Conservation (phyloP, 148 eudicot genomes). For the Salicornia ramosissima region DNA sequence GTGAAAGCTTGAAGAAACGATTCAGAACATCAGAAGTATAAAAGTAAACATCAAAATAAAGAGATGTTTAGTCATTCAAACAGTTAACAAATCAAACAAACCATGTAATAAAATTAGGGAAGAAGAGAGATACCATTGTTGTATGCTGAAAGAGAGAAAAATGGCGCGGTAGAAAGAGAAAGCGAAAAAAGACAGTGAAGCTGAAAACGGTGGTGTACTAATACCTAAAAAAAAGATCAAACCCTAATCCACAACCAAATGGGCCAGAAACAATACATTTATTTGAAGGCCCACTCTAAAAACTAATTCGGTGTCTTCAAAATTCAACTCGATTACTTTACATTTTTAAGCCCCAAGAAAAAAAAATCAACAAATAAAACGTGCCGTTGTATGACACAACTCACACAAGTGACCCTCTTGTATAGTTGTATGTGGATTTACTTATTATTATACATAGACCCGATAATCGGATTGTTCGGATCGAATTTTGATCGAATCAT, state of each 20-base stretch:
- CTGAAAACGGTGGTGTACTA: background rate
- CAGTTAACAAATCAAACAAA: background rate
- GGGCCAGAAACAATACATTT: background rate
- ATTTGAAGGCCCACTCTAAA: background rate
- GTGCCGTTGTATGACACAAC: too few species aligned
- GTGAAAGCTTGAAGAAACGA: too few species aligned
- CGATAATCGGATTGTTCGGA: too few species aligned
- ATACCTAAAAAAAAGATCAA: background rate
- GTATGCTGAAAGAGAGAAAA: background rate
- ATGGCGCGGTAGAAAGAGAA: background rate
- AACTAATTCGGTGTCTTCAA: background rate
- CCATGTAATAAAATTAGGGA: background rate
- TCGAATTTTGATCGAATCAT: too few species aligned
- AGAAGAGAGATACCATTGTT: constrained; percentile 15
- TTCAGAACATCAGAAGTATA: too few species aligned
- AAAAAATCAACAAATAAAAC: too few species aligned
- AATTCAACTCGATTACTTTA: too few species aligned
- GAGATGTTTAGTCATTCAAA: background rate
- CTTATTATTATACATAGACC: too few species aligned
- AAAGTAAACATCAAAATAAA: too few species aligned
- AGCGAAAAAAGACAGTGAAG: background rate
- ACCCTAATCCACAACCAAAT: constrained; percentile 10
- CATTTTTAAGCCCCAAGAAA: too few species aligned
- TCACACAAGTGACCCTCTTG: too few species aligned
- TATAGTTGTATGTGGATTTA: too few species aligned